Evolutionary conservation across 2,329 filamentous ascomycete genomes (phyloP), one percentile per base, ranked within the genome.

Genomic region (Iodosphaeria phyllophila): DNA sequence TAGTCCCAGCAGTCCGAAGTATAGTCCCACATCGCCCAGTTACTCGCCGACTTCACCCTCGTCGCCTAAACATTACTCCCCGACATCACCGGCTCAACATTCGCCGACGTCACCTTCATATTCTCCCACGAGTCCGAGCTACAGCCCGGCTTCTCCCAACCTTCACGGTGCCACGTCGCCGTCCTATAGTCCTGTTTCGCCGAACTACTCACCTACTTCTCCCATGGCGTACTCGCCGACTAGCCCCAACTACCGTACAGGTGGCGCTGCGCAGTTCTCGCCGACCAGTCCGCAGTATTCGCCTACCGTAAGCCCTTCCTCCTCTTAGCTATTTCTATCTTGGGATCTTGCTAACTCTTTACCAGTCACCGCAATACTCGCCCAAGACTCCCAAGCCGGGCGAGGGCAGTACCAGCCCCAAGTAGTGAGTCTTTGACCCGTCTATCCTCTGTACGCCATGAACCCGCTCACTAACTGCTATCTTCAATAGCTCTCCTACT

Each of bases 151-250:
- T 4, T 74, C 65, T 25, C 72, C 58, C 36, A 66, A 58, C 42
- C 49, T 62, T 37, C 56, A 47, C 41, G 47, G 46, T 4, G 46
- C 59, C 8, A 58, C 64, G 16, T 63, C 69, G 32, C 67, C 60
- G n/a, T 60, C 58, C 4, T 76, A 74, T 48, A 68, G 62, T 16
- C 74, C 75, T 23, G 71, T 71, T 3, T 80, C 75, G 24, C 76
- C 75, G n/a, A 67, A 62, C 13, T 84, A 78, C 56, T 83, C 77
- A 28, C 77, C 79, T 3, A 78, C 75, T 5, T 83, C 76, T 20
- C 65, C 65, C 8, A 57, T 60, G 31, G 56, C 59, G 3, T 73
- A 73, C 50, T 72, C 66, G 24, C 67, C 68, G 5, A 72, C 67
- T 21, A 72, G 66, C 37, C 68, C 68, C 16, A 56, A 55, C 30